A percentile compares a stretch with the other conserved stretches of the same genome.
Evolutionary conservation across 306 rosid genomes (phyloP).

Genomic region (Cicer pinnatifidum): DNA sequence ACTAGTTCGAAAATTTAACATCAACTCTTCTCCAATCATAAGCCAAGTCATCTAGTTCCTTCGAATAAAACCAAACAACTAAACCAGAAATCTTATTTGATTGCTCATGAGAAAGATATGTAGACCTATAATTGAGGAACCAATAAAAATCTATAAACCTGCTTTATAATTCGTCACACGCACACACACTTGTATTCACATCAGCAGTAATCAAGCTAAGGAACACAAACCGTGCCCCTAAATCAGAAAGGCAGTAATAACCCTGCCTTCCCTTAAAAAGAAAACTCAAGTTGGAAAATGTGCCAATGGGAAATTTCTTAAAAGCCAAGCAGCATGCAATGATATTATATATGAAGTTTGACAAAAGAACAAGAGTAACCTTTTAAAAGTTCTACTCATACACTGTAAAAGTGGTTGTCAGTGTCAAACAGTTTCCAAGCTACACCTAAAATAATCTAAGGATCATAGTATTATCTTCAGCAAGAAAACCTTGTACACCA

Average conservation of each 20-base stretch:
- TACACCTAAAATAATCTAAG: conserved; percentile 5
- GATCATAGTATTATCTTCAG: conserved; percentile 10
- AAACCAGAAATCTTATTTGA: background rate
- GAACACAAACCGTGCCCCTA: background rate
- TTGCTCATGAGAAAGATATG: background rate
- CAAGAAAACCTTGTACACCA: conserved; percentile 5
- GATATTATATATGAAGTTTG: background rate
- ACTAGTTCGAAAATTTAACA: background rate
- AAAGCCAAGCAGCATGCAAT: conserved; percentile 6
- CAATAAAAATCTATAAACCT: background rate
- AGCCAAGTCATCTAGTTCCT: background rate
- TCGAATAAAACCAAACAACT: background rate
- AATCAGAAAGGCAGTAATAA: background rate
- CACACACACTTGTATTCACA: background rate
- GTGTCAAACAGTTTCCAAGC: conserved; percentile 17
- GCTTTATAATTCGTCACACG: background rate
- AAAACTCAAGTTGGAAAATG: conserved; percentile 3
- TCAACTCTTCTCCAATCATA: background rate
- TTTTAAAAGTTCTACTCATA: background rate
- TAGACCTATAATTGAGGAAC: background rate
- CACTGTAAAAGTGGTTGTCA: background rate
- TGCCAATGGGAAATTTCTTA: background rate
- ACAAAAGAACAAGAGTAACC: background rate
- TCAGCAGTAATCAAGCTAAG: background rate
- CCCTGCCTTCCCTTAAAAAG: background rate